Base-by-base conservation (phyloP, 768 basidiomycete species). In the Phaeotremella fagi region DNA sequence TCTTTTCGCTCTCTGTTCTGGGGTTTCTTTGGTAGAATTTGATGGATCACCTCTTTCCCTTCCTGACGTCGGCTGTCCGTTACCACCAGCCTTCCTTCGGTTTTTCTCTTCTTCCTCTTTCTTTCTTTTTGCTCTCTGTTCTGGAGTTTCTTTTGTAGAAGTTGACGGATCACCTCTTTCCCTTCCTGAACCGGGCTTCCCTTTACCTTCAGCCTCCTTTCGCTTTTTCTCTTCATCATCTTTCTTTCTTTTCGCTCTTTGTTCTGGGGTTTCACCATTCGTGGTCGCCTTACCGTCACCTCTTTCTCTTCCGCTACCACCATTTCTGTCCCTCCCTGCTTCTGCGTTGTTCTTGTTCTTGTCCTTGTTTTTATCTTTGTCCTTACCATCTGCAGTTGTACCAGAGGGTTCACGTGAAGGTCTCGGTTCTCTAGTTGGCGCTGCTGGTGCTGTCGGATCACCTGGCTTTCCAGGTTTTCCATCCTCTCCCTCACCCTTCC, bases 91-190 rank as follows among this genome's bases (percentile, higher is more conserved):
- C 48, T 45, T 28, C 18, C 9, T 9, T 35, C 33, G n/a, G n/a
- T n/a, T n/a, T n/a, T n/a, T n/a, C n/a, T n/a, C n/a, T n/a, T n/a
- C n/a, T n/a, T n/a, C n/a, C n/a, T 27, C 45, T 15, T 16, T 26
- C 37, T 18, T 44, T 20, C 42, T 31, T 20, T 20, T 42, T 27
- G 25, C 29, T 42, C 31, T 52, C 38, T 23, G 31, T 22, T 23
- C 28, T 16, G 50, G 20, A 7, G 5, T 4, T 24, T 53, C 25
- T n/a, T n/a, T 45, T 22, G 43, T 26, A 18, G 3, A 43, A 14
- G 49, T 25, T 47, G 38, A 27, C 47, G 20, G 16, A 16, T 35
- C n/a, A n/a, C 46, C 50, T 22, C 16, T 41, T 23, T 53, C 46
- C 33, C 5, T 20, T 7, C 36, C 42, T 7, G 22, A 9, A 23